Base-by-base conservation (phyloP, 768 basidiomycete species). In the Xerocomellus dryophilus region DNA sequence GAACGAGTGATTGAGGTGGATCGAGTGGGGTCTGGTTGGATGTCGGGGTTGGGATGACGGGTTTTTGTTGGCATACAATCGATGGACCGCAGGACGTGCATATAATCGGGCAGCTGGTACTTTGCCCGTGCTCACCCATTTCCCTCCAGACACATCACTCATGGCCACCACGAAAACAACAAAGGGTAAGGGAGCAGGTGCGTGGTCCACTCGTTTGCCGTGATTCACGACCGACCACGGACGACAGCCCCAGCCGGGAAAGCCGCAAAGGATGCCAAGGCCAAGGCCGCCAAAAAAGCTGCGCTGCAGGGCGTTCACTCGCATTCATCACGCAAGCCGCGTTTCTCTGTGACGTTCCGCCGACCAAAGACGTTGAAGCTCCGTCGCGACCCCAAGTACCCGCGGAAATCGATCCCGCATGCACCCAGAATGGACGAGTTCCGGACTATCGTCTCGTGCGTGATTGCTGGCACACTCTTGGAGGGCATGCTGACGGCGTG, bases 251-350 rank as follows among this genome's bases (percentile, higher is more conserved):
- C 58, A 15, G 58, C 59, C 63, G 66, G 68, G 66, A 73, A 73
- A 56, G 54, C 69, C 27, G 51, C 66, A 0, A 76, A 76, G 55
- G 76, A 73, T 34, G 66, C 78, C 61, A 95, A 95, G 77, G 94
- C 94, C 67, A 93, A 93, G 78, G 78, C 87, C 40, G 94, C 97
- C 41, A 97, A 95, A 80, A 98, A 98, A 80, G 94, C 95, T 11
- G 95, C 88, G 51, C 82, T 98, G 50, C 91, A 92, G 71, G 95
- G 94, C 57, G 84, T 83, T 41, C 80, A 88, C 71, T 81, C 83
- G 32, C 86, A 88, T 68, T 76, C 82, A 17, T 69, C 81, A 62
- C 87, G 93, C 74, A 97, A 96, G 78, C 79, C 83, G 44, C 86
- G 93, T 58, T 84, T 77, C 67, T 86, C 86, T 35, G 93, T 94